A percentile compares a stretch with the other conserved stretches of the same genome.
phyloP scores from a whole-genome alignment of 768 basidiomycete species.

The Mycena amicta region DNA sequence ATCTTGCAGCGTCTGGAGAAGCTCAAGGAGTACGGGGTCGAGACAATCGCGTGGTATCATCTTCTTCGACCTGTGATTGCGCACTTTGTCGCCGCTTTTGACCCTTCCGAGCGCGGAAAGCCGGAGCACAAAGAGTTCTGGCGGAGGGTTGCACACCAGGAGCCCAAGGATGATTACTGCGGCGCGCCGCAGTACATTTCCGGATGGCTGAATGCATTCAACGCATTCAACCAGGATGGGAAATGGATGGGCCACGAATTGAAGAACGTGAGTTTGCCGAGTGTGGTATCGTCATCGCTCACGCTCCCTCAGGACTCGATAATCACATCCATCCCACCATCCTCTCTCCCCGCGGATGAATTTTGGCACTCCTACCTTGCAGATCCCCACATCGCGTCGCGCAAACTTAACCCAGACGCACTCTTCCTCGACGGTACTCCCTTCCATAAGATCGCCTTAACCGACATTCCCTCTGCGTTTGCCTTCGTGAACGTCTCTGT shows the following conservation, averaged over 20 bases:
- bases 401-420: neutral
- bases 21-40: conserved; percentile 38
- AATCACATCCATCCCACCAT: neutral
- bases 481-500: neutral
- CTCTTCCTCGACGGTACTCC: neutral
- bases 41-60: conserved; percentile 36
- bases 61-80: conserved; percentile 42
- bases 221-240: neutral
- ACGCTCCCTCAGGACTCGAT: too few species aligned
- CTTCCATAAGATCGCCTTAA: neutral
- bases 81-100: conserved; percentile 40
- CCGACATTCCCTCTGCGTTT: neutral
- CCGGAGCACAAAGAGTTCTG: conserved; percentile 4
- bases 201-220: neutral
- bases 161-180: neutral
- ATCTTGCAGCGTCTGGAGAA: conserved; percentile 41
- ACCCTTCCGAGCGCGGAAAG: conserved; percentile 11
- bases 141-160: neutral
- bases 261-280: too few species aligned
- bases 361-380: neutral
- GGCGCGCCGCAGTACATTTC: neutral
- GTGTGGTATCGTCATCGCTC: too few species aligned
- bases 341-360: neutral
- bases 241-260: too few species aligned
- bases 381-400: neutral